Evolutionary conservation across 1,284 basidiomycete species (phyloP), one percentile per base, ranked within the genome.

Genomic region (Ustilago cynodontis): DNA sequence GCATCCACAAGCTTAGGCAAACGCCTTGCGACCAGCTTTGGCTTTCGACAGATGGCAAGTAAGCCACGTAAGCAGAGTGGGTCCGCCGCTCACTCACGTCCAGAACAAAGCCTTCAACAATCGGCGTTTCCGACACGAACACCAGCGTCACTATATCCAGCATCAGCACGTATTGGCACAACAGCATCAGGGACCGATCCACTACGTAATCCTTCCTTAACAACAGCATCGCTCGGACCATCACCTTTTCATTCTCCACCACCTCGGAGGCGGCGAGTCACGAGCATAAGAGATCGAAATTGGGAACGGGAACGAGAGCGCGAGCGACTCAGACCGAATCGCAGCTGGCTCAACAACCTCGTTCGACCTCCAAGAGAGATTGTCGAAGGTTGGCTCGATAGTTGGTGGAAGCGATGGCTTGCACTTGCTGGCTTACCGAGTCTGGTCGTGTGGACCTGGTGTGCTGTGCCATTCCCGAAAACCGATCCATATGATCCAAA

Each of bases 391-490:
- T 88, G 88, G 88, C 82, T 89, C 33, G 79, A 82, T 26, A 86
- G 82, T 18, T 90, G 88, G 86, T 88, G 86, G 87, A 88, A 86
- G 59, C 78, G 89, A 0, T 89, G 88, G 85, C 84, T 86, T 6
- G 87, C 89, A 0, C 84, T 90, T 4, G 87, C 88, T 0, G 66
- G 88, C 0, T 62, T 88, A 1, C 89, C 89, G 0, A 88, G 88
- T 61, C 33, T 88, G 16, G 82, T 88, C 0, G 89, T 88, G 1
- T 89, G 89, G 89, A 56, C 88, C 1, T 90, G 89, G 89, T 88
- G 88, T 53, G 87, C 88, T 0, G 80, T 89, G 13, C 89, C 89
- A 3, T 89, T 90, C 59, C 89, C 89, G 0, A 87, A 88, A 8
- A 86, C 86, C 4, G 88, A 89, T 65, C 88, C 88, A 1, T 86